Evolutionary conservation across 2,329 filamentous ascomycete genomes (phyloP), one percentile per base, ranked within the genome.

Genomic region (Hortaea werneckii): DNA sequence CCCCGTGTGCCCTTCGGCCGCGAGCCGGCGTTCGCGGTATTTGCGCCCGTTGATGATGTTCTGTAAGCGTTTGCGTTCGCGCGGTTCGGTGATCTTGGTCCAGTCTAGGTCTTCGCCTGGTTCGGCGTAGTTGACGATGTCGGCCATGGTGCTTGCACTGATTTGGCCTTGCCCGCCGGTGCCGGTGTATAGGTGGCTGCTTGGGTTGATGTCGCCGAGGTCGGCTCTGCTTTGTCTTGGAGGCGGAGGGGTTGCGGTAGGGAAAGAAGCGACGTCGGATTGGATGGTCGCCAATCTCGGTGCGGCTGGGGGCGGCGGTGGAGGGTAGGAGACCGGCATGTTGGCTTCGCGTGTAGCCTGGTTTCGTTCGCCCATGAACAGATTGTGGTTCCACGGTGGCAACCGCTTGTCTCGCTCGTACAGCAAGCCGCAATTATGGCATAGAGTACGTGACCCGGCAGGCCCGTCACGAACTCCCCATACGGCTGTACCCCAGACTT

Each of bases 381-480:
- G 71, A 50, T 82, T 78, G 60, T 80, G 80, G 3, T 80, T 80
- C 82, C 83, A 88, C 28, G 80, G 78, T 6, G 90, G 89, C 0
- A 95, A 74, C 53, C 82, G 82, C 66, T 86, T 83, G 65, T 94
- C 86, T 45, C 87, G 82, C 67, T 95, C 90, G 63, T 85, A 95
- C 13, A 90, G 69, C 56, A 89, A 82, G 46, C 88, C 90, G 64
- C 90, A 96, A 64, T 94, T 95, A 67, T 89, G 85, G 70, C 90
- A 96, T 4, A 96, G 78, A 29, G 86, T 84, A 85, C 86, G 83
- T 52, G 85, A 78, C 45, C 89, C 90, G 45, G 78, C 74, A 10
- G 92, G 92, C 26, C 92, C 92, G 67, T 96, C 89, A 57, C 92
- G 76, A 3, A 96, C 90, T 41, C 87, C 89, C 92, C 92, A 98